These are phyloP conservation scores for Salix purpurea DNA, from an alignment of 345 rosid genomes.

Conservation along the genomic window DNA sequence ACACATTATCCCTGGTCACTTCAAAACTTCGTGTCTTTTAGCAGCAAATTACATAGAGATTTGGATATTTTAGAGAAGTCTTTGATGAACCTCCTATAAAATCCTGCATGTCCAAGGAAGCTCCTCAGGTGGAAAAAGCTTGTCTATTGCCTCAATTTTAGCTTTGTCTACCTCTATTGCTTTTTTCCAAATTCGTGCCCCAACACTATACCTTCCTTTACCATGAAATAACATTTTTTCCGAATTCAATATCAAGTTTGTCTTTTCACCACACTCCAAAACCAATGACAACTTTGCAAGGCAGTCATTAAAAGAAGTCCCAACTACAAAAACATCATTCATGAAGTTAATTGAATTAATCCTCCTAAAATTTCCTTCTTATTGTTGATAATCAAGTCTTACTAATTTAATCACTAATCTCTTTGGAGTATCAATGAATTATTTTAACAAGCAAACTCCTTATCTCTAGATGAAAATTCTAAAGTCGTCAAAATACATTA, in stretches of 20 bases:
- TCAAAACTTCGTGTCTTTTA: not conserved
- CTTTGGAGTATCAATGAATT: too few relatives aligned
- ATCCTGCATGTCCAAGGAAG: not conserved
- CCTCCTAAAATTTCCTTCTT: too few relatives aligned
- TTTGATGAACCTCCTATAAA: not conserved
- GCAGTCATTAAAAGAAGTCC: not conserved
- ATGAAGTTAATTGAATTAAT: not conserved
- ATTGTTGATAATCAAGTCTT: too few relatives aligned
- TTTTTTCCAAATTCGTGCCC: not conserved
- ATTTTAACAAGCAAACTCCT: too few relatives aligned
- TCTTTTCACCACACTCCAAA: too few relatives aligned
- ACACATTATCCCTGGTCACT: too few relatives aligned
- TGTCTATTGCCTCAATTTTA: not conserved
- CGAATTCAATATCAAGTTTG: not conserved
- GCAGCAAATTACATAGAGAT: not conserved
- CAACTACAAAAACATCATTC: not conserved
- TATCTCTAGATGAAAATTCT: too few relatives aligned
- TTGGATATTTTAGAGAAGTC: not conserved
- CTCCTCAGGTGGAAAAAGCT: not conserved
- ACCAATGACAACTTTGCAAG: not conserved
- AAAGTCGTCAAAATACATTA: too few relatives aligned
- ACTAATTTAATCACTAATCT: too few relatives aligned
- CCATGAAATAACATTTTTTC: not conserved
- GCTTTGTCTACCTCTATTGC: conserved; percentile 1
- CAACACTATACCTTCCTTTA: not conserved